Evolutionary conservation across 352 stramenopile genomes (phyloP).

Genomic region (Blastocystis sp.): DNA sequence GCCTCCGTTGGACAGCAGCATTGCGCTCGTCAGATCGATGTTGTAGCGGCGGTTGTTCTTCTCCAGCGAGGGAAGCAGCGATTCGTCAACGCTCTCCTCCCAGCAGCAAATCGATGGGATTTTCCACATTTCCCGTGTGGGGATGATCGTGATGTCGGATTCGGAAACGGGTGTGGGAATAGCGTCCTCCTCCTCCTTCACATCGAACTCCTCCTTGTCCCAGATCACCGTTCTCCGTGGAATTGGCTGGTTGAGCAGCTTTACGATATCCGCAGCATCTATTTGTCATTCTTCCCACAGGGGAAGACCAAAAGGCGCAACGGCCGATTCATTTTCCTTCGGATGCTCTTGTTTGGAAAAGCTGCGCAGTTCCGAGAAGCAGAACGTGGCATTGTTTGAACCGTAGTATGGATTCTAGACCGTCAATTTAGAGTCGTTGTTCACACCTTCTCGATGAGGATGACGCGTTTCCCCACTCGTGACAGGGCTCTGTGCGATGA

Average conservation of each 20-base stretch:
- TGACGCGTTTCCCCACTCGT: constrained; percentile 56
- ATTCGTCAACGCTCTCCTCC: constrained; percentile 26
- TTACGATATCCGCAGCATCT: constrained; percentile 20
- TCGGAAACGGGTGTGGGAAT: constrained; percentile 11
- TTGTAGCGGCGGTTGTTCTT: constrained; percentile 63
- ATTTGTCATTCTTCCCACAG: neutral
- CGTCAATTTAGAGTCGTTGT: neutral
- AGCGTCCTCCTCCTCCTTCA: constrained; percentile 49
- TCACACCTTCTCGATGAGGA: constrained; percentile 54
- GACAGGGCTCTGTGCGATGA: constrained; percentile 53
- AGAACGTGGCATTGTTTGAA: constrained; percentile 56
- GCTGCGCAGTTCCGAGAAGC: constrained; percentile 40
- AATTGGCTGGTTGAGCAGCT: constrained; percentile 53
- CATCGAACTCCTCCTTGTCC: constrained; percentile 64
- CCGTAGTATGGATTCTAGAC: constrained; percentile 59
- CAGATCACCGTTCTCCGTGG: constrained; percentile 24
- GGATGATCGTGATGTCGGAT: constrained; percentile 9
- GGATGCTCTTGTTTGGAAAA: neutral
- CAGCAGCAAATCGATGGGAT: neutral
- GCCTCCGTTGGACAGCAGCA: constrained; percentile 50
- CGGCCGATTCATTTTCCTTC: neutral
- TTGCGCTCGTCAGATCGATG: constrained; percentile 47
- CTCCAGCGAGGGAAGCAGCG: neutral
- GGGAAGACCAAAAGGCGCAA: neutral
- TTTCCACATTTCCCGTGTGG: neutral